Conservation (phyloP, 192 early-diverging fungal species). For the Phycomyces nitens region DNA sequence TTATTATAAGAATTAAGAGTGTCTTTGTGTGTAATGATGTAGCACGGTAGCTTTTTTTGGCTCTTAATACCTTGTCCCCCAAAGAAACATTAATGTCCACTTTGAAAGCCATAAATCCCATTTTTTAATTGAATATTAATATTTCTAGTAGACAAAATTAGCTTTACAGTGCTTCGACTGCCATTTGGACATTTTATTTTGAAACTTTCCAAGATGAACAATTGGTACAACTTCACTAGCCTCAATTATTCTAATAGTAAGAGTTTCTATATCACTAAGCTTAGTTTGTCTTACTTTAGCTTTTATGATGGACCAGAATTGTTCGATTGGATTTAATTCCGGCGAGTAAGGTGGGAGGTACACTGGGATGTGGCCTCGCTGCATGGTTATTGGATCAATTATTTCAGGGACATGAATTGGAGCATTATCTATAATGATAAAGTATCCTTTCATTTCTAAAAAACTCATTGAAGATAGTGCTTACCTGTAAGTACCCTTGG, state of each 20-base stretch:
- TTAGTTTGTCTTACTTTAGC: neutral
- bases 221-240: slow-evolving; percentile 7
- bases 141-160: no score
- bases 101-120: no score
- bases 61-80: no score
- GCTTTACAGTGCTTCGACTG: no score
- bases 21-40: no score
- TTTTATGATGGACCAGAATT: neutral
- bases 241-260: slow-evolving; percentile 8
- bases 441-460: slow-evolving; percentile 8
- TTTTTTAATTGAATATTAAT: no score
- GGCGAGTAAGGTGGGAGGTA: slow-evolving; percentile 10
- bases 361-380: neutral
- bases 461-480: slow-evolving; percentile 1
- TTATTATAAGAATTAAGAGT: no score
- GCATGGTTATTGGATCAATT: neutral
- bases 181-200: no score
- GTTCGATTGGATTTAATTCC: slow-evolving; percentile 5
- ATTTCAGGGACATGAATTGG: slow-evolving; percentile 3
- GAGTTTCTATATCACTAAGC: neutral
- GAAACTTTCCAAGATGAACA: slow-evolving; percentile 2
- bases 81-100: no score
- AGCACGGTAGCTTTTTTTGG: no score
- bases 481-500: neutral
- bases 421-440: slow-evolving; percentile 6